Base-by-base conservation (phyloP, 129 eudicot species). In the Gnaphalium uliginosum region DNA sequence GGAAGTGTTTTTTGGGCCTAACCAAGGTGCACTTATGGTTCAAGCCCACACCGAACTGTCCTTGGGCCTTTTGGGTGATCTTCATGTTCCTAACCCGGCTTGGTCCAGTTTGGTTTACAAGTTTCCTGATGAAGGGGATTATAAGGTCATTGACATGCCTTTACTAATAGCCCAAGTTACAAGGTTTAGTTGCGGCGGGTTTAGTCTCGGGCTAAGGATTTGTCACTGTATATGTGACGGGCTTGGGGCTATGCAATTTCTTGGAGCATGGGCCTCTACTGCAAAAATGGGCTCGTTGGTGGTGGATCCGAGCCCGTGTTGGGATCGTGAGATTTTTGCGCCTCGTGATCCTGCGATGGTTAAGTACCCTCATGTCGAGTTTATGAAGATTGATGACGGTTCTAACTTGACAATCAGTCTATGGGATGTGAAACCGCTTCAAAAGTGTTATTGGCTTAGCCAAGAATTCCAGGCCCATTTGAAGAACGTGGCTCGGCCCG, bases 161-260 rank as follows among this genome's bases (percentile, higher is more conserved):
- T 67, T 90, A 82, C 21, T 94, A 23, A 94, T 94, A 74, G 98
- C 93, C 21, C 98, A 90, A 32, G 90, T 94, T 29, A 90, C 97
- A 26, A 76, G 58, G 71, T 94, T 91, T 73, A 90, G 83, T 25
- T 91, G 96, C 76, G 97, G 98, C 26, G 97, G 98, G 18, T 87
- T 94, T 72, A 90, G 97, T 74, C 87, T 94, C n/a, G 99, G 99
- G 17, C 68, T 94, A 59, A 94, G 99, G 73, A 84, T 88, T 6
- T 94, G 99, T 76, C 97, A 91, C 80, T 94, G 97, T 72, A 83
- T 89, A 29, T 91, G 97, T 76, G 99, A 91, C 50, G 99, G 99
- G 53, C 82, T 91, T 27, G 99, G 97, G 57, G 99, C 99, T 17
- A 94, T 94, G 97, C 97, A 95, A 64, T 91, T 95, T 68, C 85